Evolutionary conservation across 2,329 filamentous ascomycete genomes (phyloP).

Genomic region (Botrytis tulipae): DNA sequence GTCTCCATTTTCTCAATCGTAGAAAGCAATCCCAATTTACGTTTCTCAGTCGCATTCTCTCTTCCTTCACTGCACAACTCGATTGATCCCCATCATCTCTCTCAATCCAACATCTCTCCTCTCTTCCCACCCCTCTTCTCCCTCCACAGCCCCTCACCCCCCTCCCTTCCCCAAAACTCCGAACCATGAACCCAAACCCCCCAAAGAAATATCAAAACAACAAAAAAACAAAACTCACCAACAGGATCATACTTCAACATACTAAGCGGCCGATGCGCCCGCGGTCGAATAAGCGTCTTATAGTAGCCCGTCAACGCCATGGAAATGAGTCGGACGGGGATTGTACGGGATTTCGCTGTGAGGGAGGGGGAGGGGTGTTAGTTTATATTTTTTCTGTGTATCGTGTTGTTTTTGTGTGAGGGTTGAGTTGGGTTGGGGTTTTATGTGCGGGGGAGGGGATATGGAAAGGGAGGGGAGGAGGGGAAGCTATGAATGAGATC

Average conservation of each 20-base stretch:
- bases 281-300: conserved; percentile 83
- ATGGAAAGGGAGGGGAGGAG: background rate
- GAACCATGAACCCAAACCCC: background rate
- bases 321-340: conserved; percentile 89
- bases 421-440: too few relatives aligned
- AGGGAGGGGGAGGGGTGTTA: background rate
- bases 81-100: background rate
- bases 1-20: background rate
- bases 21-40: background rate
- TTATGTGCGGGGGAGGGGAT: background rate
- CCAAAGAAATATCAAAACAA: too few relatives aligned
- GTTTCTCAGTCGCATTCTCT: too few relatives aligned
- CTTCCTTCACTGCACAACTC: background rate
- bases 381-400: background rate
- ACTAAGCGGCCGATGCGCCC: conserved; percentile 79
- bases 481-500: background rate
- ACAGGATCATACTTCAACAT: conserved; percentile 99
- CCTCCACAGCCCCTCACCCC: too few relatives aligned
- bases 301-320: conserved; percentile 99
- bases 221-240: conserved; percentile 50
- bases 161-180: background rate
- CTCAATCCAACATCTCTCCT: too few relatives aligned
- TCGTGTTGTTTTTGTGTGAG: background rate
- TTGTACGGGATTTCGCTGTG: conserved; percentile 74
- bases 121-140: too few relatives aligned